phyloP scores from a whole-genome alignment of 257 asterid species.

The Perilla frutescens region DNA sequence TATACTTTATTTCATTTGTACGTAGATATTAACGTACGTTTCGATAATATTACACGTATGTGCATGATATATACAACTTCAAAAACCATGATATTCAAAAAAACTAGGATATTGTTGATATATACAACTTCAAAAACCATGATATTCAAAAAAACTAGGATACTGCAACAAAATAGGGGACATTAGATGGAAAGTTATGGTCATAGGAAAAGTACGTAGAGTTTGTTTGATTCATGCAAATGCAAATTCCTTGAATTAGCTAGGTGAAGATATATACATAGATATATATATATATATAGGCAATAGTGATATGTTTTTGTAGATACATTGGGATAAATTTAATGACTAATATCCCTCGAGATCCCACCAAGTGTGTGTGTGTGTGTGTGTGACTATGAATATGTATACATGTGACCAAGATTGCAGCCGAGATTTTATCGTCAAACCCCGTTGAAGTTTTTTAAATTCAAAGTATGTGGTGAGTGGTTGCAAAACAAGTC shows the following conservation, averaged over 20 bases:
- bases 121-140: not conserved
- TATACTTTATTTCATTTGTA: too few species aligned
- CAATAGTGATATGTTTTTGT: not conserved
- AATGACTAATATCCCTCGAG: not conserved
- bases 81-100: not conserved
- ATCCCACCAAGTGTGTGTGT: constrained; percentile 20
- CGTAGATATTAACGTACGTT: too few species aligned
- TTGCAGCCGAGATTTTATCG: constrained; percentile 47
- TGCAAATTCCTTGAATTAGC: constrained; percentile 17
- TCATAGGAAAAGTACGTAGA: not conserved
- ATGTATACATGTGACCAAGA: constrained; percentile 37
- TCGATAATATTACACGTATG: too few species aligned
- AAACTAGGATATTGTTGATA: not conserved
- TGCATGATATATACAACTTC: too few species aligned
- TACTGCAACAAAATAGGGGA: not conserved
- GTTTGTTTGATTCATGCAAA: not conserved
- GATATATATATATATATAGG: not conserved
- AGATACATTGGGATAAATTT: too few species aligned
- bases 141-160: not conserved
- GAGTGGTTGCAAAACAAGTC: constrained; percentile 4
- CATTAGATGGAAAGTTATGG: not conserved
- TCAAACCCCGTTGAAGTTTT: constrained; percentile 33
- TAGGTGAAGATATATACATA: constrained; percentile 11
- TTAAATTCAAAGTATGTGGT: constrained; percentile 31
- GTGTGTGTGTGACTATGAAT: not conserved